Base-by-base conservation (phyloP, 805 yeast species). In the Saturnispora dispora region DNA sequence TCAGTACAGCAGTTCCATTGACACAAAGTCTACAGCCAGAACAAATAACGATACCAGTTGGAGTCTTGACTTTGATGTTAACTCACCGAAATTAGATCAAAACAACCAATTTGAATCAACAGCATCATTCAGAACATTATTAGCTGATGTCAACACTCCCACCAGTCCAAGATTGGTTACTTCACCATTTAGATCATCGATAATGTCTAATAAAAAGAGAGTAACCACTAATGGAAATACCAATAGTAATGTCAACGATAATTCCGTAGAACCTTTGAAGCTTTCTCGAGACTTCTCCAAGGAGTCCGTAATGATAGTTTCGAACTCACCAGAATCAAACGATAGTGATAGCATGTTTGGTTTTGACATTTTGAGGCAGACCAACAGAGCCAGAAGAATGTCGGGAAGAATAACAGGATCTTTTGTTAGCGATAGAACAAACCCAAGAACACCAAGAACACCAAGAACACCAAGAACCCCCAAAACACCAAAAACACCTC, bases 91-190 rank as follows among this genome's bases (percentile, higher is more conserved):
- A 32, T 18, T 62, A 42, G 67, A 62, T 8, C 60, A 60, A 40
- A 54, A 53, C 27, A 55, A 57, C 51, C 63, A 60, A 23, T 62
- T 63, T 45, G 48, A 66, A 13, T 84, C 95, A 0, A 83, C 83
- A 47, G 75, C 87, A 0, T 85, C 95, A 3, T 88, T 88, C 72
- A 82, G 83, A 62, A 86, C 58, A 13, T 48, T 53, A 25, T 44
- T 53, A 30, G 55, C 52, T 1, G 59, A 56, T 43, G 59, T 64
- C 17, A 57, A 51, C 8, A 56, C 51, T 18, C 51, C 55, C 40
- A 51, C 45, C 9, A 43, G 27, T 6, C 51, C 51, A 18, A 45
- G 52, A 23, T 10, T 55, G 28, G 47, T 46, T 52, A 45, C 58
- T 3, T 52, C 57, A 7, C 47, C 54, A 36, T 54, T 43, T 17